These are phyloP conservation scores for Phyllosticta citriasiana DNA, from an alignment of 2,329 filamentous ascomycete genomes.

Conservation along the genomic window DNA sequence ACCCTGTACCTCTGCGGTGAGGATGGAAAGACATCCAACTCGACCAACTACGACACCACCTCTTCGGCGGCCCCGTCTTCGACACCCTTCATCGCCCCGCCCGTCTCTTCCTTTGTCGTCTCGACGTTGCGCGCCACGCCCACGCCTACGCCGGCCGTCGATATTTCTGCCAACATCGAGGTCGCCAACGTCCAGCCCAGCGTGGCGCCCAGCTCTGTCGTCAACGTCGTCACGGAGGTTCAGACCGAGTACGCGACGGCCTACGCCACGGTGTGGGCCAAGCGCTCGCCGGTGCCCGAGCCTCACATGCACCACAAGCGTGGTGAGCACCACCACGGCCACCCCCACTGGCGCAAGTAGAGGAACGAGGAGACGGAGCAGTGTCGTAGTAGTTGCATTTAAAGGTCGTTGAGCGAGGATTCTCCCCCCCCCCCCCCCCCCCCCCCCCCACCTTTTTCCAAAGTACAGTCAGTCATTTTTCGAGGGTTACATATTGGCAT, in stretches of 20 bases:
- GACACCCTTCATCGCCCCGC: constrained; percentile 11
- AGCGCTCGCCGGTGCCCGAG: constrained; percentile 11
- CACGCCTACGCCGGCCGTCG: constrained; percentile 16
- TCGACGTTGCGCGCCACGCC: constrained; percentile 12
- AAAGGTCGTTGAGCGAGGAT: not conserved
- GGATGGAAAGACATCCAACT: constrained; percentile 1
- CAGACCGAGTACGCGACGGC: constrained; percentile 19
- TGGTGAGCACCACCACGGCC: constrained; percentile 22
- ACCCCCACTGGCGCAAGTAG: constrained; percentile 10
- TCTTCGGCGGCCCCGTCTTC: constrained; percentile 6
- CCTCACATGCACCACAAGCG: constrained; percentile 18
- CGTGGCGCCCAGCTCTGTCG: constrained; percentile 21
- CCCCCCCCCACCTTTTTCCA: not conserved
- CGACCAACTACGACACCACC: constrained; percentile 11
- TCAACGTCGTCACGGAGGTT: constrained; percentile 7
- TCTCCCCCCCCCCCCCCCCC: not conserved
- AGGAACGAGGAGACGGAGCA: not conserved
- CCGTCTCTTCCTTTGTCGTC: constrained; percentile 4
- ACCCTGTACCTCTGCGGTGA: constrained; percentile 11
- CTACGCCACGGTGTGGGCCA: constrained; percentile 13
- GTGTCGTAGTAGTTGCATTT: not conserved
- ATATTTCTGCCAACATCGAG: constrained; percentile 6
- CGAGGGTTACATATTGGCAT: not conserved
- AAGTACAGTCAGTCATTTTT: not conserved
- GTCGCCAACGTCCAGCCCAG: constrained; percentile 21